phyloP scores from a whole-genome alignment of 768 basidiomycete species.

The Albatrellus ellisii region DNA sequence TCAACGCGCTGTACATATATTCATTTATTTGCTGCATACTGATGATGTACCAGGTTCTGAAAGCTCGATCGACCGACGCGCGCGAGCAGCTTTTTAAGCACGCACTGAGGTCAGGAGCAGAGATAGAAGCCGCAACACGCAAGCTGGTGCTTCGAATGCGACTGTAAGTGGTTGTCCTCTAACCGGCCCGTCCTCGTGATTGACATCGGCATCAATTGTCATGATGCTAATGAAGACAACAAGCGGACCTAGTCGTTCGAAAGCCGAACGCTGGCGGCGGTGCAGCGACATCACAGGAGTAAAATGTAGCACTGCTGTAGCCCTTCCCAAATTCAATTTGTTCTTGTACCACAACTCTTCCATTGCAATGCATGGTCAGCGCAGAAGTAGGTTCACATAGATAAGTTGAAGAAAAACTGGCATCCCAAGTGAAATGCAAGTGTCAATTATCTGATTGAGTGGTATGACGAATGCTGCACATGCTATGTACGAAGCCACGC shows the following conservation, averaged over 20 bases:
- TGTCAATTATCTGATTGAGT: too few relatives aligned
- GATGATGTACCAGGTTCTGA: constrained; percentile 44
- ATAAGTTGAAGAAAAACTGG: too few relatives aligned
- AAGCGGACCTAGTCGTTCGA: constrained; percentile 59
- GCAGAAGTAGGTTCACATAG: too few relatives aligned
- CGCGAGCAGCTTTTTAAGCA: constrained; percentile 64
- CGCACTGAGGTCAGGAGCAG: constrained; percentile 59
- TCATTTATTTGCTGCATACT: neutral
- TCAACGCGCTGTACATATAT: constrained; percentile 17
- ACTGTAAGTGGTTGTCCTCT: constrained; percentile 41
- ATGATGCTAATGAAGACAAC: constrained; percentile 40
- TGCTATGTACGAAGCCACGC: constrained; percentile 68
- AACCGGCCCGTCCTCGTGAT: neutral
- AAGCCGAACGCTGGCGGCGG: constrained; percentile 29
- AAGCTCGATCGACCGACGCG: constrained; percentile 68
- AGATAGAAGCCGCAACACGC: constrained; percentile 60
- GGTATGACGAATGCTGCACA: too few relatives aligned
- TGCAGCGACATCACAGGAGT: neutral
- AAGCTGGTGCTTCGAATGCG: constrained; percentile 76
- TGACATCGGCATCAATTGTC: neutral
- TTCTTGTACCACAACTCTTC: too few relatives aligned
- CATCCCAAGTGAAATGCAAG: too few relatives aligned
- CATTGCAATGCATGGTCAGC: too few relatives aligned
- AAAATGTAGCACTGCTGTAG: too few relatives aligned
- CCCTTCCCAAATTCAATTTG: too few relatives aligned